Conservation (phyloP, 1,139 yeast species). For the Candida smagusa region DNA sequence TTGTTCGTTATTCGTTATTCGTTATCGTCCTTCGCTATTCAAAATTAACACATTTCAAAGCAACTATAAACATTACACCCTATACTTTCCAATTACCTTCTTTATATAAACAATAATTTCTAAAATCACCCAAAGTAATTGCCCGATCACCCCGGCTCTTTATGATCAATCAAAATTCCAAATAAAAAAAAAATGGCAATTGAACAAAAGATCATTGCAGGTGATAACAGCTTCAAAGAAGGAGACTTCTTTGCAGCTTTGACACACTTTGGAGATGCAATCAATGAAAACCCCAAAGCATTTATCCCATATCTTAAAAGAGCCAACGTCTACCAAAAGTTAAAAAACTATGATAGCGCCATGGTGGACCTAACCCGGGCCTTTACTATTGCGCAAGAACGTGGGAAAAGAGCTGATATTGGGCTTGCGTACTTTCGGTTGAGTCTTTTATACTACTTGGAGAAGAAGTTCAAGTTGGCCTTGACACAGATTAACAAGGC, state of each 20-base stretch:
- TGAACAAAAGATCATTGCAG: conserved; percentile 34
- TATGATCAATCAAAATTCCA: background rate
- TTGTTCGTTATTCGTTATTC: no score
- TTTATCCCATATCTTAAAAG: conserved; percentile 51
- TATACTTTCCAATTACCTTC: no score
- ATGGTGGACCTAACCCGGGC: conserved; percentile 55
- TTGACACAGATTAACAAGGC: conserved; percentile 49
- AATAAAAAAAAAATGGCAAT: conserved; percentile 33
- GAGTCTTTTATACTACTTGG: conserved; percentile 48
- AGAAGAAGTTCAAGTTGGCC: conserved; percentile 49
- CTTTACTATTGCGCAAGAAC: conserved; percentile 46
- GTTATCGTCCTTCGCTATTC: no score
- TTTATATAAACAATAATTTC: no score
- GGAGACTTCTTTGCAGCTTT: conserved; percentile 40
- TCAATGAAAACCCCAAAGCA: conserved; percentile 44
- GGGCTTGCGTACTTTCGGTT: conserved; percentile 60
- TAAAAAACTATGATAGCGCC: conserved; percentile 49
- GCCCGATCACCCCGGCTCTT: no score
- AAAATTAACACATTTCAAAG: no score
- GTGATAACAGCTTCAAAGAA: conserved; percentile 27
- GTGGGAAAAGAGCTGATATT: conserved; percentile 52
- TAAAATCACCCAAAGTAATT: no score
- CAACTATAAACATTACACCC: no score
- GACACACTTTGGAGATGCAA: conserved; percentile 26
- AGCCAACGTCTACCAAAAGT: conserved; percentile 55